Base-by-base conservation (phyloP, 1,139 yeast genomes). In the Hansenula anomala region DNA sequence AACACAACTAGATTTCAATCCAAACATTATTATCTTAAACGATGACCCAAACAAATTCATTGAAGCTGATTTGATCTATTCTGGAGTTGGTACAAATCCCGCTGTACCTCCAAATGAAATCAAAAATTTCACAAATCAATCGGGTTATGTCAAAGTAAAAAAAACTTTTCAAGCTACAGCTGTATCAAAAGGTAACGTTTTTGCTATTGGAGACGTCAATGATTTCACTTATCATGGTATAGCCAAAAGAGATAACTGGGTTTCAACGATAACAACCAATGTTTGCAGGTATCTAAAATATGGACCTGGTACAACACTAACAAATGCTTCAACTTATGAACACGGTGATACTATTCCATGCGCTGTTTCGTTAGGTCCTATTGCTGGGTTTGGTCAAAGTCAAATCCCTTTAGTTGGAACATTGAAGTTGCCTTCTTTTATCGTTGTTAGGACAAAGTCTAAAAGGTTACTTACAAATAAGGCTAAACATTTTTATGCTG, bases 151-250 rank as follows among this genome's bases (percentile, higher is more conserved):
- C 26, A 36, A 27, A 13, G 40, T 46, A 13, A 33, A 37, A 28
- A 37, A 32, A 4, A 42, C 45, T 17, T 43, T 48, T 22, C 54
- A 50, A 38, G 40, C 46, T 4, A 27, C 17, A 17, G 34, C 30
- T 5, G 28, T 40, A 3, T 26, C 26, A 18, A 33, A 28, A 4
- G 30, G 40, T 4, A 44, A 45, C 34, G 38, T 51, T 5, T 51
- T 50, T 39, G 54, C 54, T 7, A 37, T 49, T 30, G 55, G 55
- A 4, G 55, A 48, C 34, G 40, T 46, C 26, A 36, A 34, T 17
- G 33, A 37, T 33, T 39, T 25, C 29, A 39, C 39, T 3, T 20
- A 27, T 20, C 49, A 50, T 33, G 27, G 44, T 19, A 17, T 48
- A 4, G 12, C 15, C 9, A 37, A 20, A 8, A 33, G 36, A 28